Evolutionary conservation across 768 basidiomycete genomes (phyloP).

Genomic region (Zangia roseola): DNA sequence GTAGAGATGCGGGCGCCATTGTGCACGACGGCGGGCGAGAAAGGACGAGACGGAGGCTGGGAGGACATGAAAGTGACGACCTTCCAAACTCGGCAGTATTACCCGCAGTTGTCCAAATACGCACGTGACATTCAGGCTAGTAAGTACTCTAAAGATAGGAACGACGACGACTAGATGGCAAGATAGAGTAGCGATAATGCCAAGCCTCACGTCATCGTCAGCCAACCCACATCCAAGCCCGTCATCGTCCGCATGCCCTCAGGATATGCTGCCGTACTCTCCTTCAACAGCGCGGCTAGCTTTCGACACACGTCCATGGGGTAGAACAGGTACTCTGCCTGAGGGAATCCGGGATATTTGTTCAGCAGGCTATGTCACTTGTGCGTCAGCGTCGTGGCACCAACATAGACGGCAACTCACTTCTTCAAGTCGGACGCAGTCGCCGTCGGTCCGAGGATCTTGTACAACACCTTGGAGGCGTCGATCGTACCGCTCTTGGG

Average conservation of each 20-base stretch:
- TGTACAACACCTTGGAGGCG: slow-evolving; percentile 85
- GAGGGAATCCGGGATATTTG: slow-evolving; percentile 79
- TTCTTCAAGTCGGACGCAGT: slow-evolving; percentile 32
- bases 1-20: slow-evolving; percentile 36
- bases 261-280: slow-evolving; percentile 78
- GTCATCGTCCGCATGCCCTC: slow-evolving; percentile 76
- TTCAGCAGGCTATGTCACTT: slow-evolving; percentile 47
- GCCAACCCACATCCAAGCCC: slow-evolving; percentile 80
- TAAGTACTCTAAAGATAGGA: too few relatives aligned
- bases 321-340: slow-evolving; percentile 86
- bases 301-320: slow-evolving; percentile 75
- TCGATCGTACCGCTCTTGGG: slow-evolving; percentile 61
- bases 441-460: slow-evolving; percentile 64
- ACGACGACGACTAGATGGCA: too few relatives aligned
- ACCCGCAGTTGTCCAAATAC: neutral
- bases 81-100: slow-evolving; percentile 12
- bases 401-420: slow-evolving; percentile 7
- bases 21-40: slow-evolving; percentile 24
- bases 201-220: slow-evolving; percentile 30
- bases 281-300: slow-evolving; percentile 65
- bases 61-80: slow-evolving; percentile 16
- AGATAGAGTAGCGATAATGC: too few relatives aligned
- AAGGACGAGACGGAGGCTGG: slow-evolving; percentile 32
- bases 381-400: slow-evolving; percentile 1
- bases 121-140: slow-evolving; percentile 13